phyloP scores from a whole-genome alignment of 768 basidiomycete species.

The Rhodocollybia butyracea region DNA sequence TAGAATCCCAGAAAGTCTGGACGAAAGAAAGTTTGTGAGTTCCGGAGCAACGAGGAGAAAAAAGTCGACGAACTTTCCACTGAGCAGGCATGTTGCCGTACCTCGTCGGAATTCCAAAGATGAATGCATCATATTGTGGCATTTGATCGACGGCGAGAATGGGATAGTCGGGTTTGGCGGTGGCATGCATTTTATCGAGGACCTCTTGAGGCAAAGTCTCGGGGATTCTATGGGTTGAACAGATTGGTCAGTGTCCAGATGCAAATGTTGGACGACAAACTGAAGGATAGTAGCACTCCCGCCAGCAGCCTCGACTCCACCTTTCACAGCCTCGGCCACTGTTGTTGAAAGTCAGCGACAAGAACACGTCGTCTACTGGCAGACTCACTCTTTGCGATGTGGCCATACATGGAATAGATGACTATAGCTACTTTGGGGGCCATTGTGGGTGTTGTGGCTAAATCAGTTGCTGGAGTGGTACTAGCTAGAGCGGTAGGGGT shows the following conservation, averaged over 20 bases:
- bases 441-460: conserved; percentile 33
- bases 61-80: conserved; percentile 53
- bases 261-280: conserved; percentile 32
- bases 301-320: conserved; percentile 44
- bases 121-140: conserved; percentile 60
- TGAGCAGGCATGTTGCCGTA: conserved; percentile 81
- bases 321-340: conserved; percentile 62
- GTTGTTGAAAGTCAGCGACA: neutral
- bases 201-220: conserved; percentile 77
- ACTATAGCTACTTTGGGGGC: conserved; percentile 63
- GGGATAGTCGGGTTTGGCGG: conserved; percentile 70
- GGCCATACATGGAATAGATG: conserved; percentile 74
- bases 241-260: neutral
- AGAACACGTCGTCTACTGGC: neutral
- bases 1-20: conserved; percentile 74
- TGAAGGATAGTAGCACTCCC: conserved; percentile 53
- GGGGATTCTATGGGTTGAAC: conserved; percentile 45
- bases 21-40: neutral
- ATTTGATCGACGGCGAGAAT: conserved; percentile 54
- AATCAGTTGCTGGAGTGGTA: too few species aligned
- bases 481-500: conserved; percentile 14
- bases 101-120: conserved; percentile 58
- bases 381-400: conserved; percentile 61
- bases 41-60: neutral
- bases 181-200: conserved; percentile 65